Conservation (phyloP, 371 early-diverging fungal species). For the Capillidium heterosporum region DNA sequence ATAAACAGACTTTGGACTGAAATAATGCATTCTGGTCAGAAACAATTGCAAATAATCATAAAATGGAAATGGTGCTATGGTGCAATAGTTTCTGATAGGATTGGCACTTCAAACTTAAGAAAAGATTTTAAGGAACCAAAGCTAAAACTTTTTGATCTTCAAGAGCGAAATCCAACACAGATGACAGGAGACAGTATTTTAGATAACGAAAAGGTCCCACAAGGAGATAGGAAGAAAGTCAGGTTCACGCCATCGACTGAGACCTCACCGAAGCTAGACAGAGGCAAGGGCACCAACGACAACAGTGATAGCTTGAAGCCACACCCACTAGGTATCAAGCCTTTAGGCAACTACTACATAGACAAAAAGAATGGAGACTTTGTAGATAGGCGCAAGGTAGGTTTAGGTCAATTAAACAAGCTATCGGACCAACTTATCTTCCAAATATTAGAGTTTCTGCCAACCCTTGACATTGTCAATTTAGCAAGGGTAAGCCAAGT, state of each 20-base stretch:
- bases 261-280: not conserved
- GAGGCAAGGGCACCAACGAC: not conserved
- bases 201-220: no score
- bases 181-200: no score
- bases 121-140: no score
- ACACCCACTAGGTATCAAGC: constrained; percentile 38
- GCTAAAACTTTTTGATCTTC: no score
- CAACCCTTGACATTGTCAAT: constrained; percentile 12
- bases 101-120: no score
- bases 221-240: no score
- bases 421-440: constrained; percentile 25
- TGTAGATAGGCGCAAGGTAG: constrained; percentile 13
- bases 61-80: no score
- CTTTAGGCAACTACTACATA: constrained; percentile 32
- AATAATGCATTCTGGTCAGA: no score
- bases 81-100: no score
- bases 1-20: no score
- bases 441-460: constrained; percentile 16
- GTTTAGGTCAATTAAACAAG: constrained; percentile 20
- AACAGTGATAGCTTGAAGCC: not conserved
- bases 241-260: not conserved
- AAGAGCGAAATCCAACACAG: no score
- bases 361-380: constrained; percentile 12
- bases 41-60: no score
- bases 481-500: constrained; percentile 20